Evolutionary conservation across 345 rosid species (phyloP), one percentile per base, ranked within the genome.

Genomic region (Gossypium stocksii): DNA sequence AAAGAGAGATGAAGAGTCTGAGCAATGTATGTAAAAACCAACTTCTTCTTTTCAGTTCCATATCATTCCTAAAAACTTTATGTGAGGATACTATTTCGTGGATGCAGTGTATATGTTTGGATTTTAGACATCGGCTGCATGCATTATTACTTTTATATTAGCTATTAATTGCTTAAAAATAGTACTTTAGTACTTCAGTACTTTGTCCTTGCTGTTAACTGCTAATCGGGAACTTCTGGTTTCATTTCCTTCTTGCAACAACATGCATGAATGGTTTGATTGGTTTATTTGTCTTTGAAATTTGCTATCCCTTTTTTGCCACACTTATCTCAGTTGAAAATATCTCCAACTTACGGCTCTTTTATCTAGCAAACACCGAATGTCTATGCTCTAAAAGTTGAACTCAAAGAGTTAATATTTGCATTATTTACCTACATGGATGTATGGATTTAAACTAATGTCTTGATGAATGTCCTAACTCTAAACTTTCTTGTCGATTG

Each of bases 181-280:
- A 34, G 38, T 34, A 34, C 41, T 53, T 53, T 22, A 10, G 16
- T 22, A 57, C 34, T 10, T 57, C 0, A 16, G 62, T 57, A 1
- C 62, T 22, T 22, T 57, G 62, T 57, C 23, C 34, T 22, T 3
- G 7, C 29, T 57, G 9, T 56, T 2, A 20, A 20, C 46, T 38
- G 46, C 5, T 17, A 20, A 13, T 45, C 13, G 9, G 19, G 54
- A 22, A 45, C 41, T 14, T 66, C 38, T 66, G 54, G 3, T 46
- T 66, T 66, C n/a, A 66, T 66, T 65, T 45, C 53, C 53, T 20
- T 44, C 22, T 23, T 44, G 70, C 29, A 66, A 44, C 70, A 48
- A 13, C 8, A 7, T 34, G 41, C 41, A 34, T 34, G 41, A 34
- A 34, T 5, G 38, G 64, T 25, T 60, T 25, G 41, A 14, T 60